phyloP scores from a whole-genome alignment of 2,329 filamentous ascomycete genomes.

The Fusarium cicatricum region DNA sequence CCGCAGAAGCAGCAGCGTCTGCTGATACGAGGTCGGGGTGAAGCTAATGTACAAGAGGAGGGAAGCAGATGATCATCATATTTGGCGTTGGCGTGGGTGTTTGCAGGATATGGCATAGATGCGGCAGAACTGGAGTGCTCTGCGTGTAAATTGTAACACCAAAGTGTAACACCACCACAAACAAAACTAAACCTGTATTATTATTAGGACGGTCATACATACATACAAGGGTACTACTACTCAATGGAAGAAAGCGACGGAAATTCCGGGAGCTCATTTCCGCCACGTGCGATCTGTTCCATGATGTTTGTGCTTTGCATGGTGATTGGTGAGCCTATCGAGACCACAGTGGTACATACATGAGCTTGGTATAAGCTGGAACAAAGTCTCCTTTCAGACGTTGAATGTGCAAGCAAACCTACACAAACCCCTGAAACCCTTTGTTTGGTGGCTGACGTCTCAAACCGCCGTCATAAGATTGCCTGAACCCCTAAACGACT shows the following conservation, averaged over 20 bases:
- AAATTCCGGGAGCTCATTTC: background rate
- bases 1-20: background rate
- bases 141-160: conserved; percentile 26
- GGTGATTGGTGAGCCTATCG: background rate
- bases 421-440: background rate
- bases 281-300: conserved; percentile 10
- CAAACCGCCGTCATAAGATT: no score
- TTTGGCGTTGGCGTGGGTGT: conserved; percentile 23
- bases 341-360: no score
- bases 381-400: background rate
- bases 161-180: conserved; percentile 23
- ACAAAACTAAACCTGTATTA: background rate
- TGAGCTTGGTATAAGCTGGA: no score
- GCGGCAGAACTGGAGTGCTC: background rate
- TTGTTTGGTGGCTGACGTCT: background rate
- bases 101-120: conserved; percentile 7
- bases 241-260: background rate
- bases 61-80: background rate
- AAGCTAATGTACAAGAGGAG: conserved; percentile 13
- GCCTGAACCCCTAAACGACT: background rate
- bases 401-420: background rate
- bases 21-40: background rate
- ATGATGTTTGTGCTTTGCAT: conserved; percentile 1
- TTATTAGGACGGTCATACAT: no score
- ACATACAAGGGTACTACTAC: no score